A percentile compares a stretch with the other conserved stretches of the same genome.
phyloP scores from a whole-genome alignment of 768 basidiomycete species.

The Kwoniella newhampshirensis region DNA sequence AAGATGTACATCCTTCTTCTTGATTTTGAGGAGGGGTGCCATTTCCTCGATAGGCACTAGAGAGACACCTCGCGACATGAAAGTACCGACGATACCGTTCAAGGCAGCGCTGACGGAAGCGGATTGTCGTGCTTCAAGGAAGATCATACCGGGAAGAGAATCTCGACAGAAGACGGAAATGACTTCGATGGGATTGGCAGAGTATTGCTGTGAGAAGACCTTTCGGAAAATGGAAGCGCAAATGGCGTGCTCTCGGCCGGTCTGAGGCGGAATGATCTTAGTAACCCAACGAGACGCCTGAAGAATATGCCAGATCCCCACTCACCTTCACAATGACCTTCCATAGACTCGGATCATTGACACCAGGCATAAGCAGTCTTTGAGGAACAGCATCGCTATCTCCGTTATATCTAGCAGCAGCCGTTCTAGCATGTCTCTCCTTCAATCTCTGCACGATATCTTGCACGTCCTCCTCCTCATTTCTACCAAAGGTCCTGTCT shows the following conservation, averaged over 20 bases:
- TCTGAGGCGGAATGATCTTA: constrained; percentile 57
- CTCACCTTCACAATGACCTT: constrained; percentile 87
- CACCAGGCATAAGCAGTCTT: constrained; percentile 89
- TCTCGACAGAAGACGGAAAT: constrained; percentile 94
- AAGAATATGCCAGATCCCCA: too few species aligned
- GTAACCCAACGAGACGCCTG: too few species aligned
- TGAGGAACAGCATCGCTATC: constrained; percentile 94
- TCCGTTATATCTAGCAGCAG: constrained; percentile 67
- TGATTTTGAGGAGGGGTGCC: constrained; percentile 92
- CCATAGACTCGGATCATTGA: constrained; percentile 94
- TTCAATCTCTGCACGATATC: constrained; percentile 79
- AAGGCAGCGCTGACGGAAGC: constrained; percentile 82
- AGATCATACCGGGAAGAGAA: constrained; percentile 91
- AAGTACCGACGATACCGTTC: constrained; percentile 88
- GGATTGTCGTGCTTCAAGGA: constrained; percentile 87
- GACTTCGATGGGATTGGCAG: constrained; percentile 75
- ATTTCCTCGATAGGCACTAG: constrained; percentile 92
- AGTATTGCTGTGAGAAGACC: constrained; percentile 77
- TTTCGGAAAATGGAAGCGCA: constrained; percentile 94
- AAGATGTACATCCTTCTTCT: constrained; percentile 84
- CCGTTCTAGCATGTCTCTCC: constrained; percentile 67
- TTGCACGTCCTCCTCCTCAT: constrained; percentile 72
- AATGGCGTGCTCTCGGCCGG: constrained; percentile 87
- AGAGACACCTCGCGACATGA: constrained; percentile 69
- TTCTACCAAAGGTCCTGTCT: constrained; percentile 63